Conservation (phyloP, 805 yeast species). For the Lipomyces yamanashiensis region DNA sequence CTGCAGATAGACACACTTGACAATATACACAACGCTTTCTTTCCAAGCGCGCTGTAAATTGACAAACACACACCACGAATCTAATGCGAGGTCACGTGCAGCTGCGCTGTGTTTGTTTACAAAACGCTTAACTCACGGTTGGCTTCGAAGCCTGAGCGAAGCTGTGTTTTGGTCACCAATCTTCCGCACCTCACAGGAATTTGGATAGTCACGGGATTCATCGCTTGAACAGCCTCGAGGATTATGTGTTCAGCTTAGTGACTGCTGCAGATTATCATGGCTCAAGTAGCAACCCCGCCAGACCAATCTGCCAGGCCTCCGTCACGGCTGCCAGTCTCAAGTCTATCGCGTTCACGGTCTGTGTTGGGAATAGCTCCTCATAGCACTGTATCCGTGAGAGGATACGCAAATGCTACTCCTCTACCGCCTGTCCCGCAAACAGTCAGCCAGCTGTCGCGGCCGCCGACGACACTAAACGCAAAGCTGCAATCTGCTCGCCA, state of each 20-base stretch:
- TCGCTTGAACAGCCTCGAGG: background rate
- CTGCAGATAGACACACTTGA: background rate
- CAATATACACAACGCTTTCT: background rate
- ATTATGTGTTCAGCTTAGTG: background rate
- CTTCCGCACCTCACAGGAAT: background rate
- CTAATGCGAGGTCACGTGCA: slow-evolving; percentile 20
- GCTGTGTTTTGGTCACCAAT: background rate
- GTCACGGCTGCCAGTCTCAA: slow-evolving; percentile 23
- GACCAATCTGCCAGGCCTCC: slow-evolving; percentile 10
- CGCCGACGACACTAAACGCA: slow-evolving; percentile 20
- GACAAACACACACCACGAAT: slow-evolving; percentile 15
- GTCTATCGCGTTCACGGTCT: slow-evolving; percentile 10
- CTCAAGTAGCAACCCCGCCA: slow-evolving; percentile 20
- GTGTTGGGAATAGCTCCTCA: slow-evolving; percentile 3
- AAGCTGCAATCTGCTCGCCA: slow-evolving; percentile 16
- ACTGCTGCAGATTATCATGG: background rate
- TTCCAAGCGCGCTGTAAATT: slow-evolving; percentile 7
- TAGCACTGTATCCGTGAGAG: background rate
- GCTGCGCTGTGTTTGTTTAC: slow-evolving; percentile 2
- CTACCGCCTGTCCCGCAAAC: background rate
- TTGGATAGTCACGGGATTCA: background rate
- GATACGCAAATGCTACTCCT: background rate
- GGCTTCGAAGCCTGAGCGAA: background rate
- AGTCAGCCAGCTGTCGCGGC: background rate
- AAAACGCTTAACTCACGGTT: background rate